Evolutionary conservation across 208 protist species (phyloP).

Genomic region (Acanthamoeba triangularis): DNA sequence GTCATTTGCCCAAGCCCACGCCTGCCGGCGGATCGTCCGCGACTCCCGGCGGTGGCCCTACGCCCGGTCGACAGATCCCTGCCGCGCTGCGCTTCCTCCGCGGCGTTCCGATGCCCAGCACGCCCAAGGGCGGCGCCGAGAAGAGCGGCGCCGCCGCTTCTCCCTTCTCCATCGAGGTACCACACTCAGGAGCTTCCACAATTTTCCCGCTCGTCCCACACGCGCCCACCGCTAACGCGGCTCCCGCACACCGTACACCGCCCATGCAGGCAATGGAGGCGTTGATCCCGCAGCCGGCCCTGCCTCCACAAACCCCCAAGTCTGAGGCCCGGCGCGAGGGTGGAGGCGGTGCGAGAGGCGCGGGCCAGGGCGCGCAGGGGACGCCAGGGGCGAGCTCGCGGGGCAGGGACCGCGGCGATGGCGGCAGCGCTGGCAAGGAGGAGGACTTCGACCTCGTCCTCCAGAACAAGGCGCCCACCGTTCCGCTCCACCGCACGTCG

Average conservation of each 20-base stretch:
- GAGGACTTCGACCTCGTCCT: slow-evolving; percentile 59
- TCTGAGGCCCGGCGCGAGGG: background rate
- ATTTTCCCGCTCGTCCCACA: background rate
- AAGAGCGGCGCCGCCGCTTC: background rate
- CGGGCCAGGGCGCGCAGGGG: background rate
- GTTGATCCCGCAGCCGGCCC: background rate
- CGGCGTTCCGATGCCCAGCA: background rate
- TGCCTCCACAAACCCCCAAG: background rate
- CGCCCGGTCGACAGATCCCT: slow-evolving; percentile 13
- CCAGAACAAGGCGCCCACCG: slow-evolving; percentile 33
- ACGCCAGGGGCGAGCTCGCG: too few relatives aligned
- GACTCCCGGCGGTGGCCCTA: background rate
- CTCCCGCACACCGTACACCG: background rate
- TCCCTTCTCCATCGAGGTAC: slow-evolving; percentile 42
- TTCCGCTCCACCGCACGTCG: background rate
- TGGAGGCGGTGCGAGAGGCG: background rate
- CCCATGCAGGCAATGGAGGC: background rate
- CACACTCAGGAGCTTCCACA: background rate
- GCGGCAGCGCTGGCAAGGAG: background rate
- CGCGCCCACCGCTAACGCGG: background rate
- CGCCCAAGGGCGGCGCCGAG: background rate
- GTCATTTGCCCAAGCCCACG: slow-evolving; percentile 14
- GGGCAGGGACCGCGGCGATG: background rate
- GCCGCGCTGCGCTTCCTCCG: slow-evolving; percentile 56
- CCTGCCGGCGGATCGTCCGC: background rate